Evolutionary conservation across 371 early-diverging fungal species (phyloP).

Genomic region (Rozella allomycis): DNA sequence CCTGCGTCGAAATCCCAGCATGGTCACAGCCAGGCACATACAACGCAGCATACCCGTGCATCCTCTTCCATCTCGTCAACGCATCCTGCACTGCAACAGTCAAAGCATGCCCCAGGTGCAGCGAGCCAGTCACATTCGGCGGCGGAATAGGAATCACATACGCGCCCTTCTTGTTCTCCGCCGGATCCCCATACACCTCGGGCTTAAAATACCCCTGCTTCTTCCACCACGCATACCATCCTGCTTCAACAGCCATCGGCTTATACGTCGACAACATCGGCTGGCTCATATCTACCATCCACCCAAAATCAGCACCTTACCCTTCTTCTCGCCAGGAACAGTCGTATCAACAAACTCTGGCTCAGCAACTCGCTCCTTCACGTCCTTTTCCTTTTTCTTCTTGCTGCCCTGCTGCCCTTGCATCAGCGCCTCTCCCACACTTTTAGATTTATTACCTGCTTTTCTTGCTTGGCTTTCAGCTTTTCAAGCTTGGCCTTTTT

Average conservation of each 20-base stretch:
- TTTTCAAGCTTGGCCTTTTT: conserved; percentile 78
- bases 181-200: conserved; percentile 32
- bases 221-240: conserved; percentile 91
- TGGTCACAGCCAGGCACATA: conserved; percentile 98
- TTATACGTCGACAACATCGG: conserved; percentile 69
- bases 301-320: conserved; percentile 1
- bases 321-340: conserved; percentile 76
- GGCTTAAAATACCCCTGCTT: conserved; percentile 81
- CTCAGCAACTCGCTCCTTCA: conserved; percentile 4
- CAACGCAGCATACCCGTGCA: conserved; percentile 85
- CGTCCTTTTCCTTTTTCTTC: conserved; percentile 15
- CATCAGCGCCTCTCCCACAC: conserved; percentile 15
- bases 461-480: conserved; percentile 70
- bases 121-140: conserved; percentile 96
- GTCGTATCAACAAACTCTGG: conserved; percentile 55
- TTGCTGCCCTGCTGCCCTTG: conserved; percentile 14
- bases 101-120: conserved; percentile 96
- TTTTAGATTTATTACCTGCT: conserved; percentile 10
- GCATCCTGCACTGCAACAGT: conserved; percentile 93
- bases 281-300: conserved; percentile 37
- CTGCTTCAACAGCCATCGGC: conserved; percentile 77
- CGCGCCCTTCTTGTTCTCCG: conserved; percentile 38
- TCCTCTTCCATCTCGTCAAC: conserved; percentile 93
- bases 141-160: conserved; percentile 94
- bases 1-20: conserved; percentile 97